Conservation (phyloP, 345 rosid genomes). For the Rhizophora apiculata region DNA sequence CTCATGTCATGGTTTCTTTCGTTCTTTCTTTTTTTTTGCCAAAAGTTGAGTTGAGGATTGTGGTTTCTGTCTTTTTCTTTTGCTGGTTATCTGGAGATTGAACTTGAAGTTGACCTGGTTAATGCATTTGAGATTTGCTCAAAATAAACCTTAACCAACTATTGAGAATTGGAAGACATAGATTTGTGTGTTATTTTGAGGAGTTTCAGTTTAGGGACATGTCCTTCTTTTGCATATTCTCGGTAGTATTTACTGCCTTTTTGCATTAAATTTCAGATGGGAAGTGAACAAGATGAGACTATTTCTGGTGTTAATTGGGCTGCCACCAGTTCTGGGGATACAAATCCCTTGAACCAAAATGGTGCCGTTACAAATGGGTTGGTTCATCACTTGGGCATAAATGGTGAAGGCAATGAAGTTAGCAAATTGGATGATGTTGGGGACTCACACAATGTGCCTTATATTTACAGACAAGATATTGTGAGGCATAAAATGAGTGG, state of each 20-base stretch:
- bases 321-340: conserved; percentile 17
- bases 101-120: no score
- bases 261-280: conserved; percentile 49
- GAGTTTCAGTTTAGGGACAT: no score
- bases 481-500: conserved; percentile 56
- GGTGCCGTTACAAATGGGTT: conserved; percentile 22
- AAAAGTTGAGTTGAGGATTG: no score
- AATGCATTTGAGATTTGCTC: no score
- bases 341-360: conserved; percentile 21
- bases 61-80: no score
- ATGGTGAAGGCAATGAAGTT: conserved; percentile 24
- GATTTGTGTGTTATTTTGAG: no score
- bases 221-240: no score
- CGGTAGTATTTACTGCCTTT: background rate
- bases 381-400: conserved; percentile 27
- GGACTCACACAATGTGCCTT: conserved; percentile 37
- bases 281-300: conserved; percentile 35
- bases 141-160: no score
- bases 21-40: no score
- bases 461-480: conserved; percentile 74
- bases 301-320: conserved; percentile 29
- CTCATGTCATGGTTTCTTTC: no score
- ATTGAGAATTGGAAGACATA: no score
- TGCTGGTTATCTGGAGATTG: no score
- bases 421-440: conserved; percentile 27